phyloP scores from a whole-genome alignment of 805 yeast genomes.

The Metschnikowia dekortorum region DNA sequence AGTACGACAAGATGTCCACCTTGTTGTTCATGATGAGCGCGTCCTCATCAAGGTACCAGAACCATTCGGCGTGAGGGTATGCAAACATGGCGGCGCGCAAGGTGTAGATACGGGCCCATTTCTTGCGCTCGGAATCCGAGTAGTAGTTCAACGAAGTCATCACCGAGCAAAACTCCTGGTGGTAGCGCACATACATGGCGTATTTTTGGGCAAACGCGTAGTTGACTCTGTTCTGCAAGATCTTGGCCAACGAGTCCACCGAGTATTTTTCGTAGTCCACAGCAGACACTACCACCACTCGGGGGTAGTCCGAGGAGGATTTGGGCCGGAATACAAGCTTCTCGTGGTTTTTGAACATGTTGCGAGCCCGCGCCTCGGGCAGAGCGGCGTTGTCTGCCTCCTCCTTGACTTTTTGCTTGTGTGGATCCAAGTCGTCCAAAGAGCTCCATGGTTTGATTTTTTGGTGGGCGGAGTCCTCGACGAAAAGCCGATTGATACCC shows the following conservation, averaged over 20 bases:
- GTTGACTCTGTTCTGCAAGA: slow-evolving; percentile 83
- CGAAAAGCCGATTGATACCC: slow-evolving; percentile 37
- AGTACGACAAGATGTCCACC: slow-evolving; percentile 53
- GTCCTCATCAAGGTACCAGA: slow-evolving; percentile 82
- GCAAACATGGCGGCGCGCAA: slow-evolving; percentile 90
- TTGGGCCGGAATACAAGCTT: slow-evolving; percentile 46
- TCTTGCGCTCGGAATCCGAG: slow-evolving; percentile 38
- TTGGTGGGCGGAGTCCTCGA: slow-evolving; percentile 41
- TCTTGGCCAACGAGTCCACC: slow-evolving; percentile 52
- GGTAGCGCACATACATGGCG: slow-evolving; percentile 82
- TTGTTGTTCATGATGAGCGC: slow-evolving; percentile 71
- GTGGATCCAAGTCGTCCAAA: slow-evolving; percentile 40
- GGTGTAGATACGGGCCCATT: slow-evolving; percentile 62
- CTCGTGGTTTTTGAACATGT: slow-evolving; percentile 62
- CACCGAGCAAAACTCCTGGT: slow-evolving; percentile 72
- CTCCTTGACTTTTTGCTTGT: slow-evolving; percentile 34
- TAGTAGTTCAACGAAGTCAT: slow-evolving; percentile 42
- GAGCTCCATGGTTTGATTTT: slow-evolving; percentile 37
- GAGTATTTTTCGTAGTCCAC: slow-evolving; percentile 70
- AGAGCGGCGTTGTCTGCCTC: slow-evolving; percentile 45
- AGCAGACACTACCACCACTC: slow-evolving; percentile 71
- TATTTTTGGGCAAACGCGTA: slow-evolving; percentile 79
- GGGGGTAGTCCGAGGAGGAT: slow-evolving; percentile 45
- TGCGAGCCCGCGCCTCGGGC: slow-evolving; percentile 44
- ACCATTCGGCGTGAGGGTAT: slow-evolving; percentile 85